Percentiles rank a stretch among this genome's conserved stretches.
phyloP scores from a whole-genome alignment of 225 moss, liverwort and hornwort species.

The Physcomitrellopsis africana region DNA sequence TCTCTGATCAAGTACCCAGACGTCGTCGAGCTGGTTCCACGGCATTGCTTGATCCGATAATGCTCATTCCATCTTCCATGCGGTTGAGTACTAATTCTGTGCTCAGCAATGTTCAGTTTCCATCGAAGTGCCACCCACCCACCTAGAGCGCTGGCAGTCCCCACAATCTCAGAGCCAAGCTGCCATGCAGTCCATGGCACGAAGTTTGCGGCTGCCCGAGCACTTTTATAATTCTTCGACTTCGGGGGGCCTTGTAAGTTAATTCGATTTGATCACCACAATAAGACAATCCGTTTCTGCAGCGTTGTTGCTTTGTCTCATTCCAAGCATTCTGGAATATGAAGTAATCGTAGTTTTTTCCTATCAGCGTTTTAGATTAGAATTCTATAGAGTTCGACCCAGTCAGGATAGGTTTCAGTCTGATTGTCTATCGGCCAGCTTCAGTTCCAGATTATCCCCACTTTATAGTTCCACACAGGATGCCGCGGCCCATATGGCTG shows the following conservation, averaged over 20 bases:
- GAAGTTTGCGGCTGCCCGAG: constrained; percentile 18
- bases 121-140: constrained; percentile 15
- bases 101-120: constrained; percentile 10
- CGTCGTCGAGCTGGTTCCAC: background rate
- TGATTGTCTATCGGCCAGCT: constrained; percentile 29
- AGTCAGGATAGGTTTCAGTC: too few species aligned
- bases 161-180: constrained; percentile 20
- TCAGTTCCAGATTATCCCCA: constrained; percentile 24
- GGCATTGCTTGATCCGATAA: constrained; percentile 21
- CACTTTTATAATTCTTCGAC: constrained; percentile 15
- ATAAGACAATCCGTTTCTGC: constrained; percentile 43
- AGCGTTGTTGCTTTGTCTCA: background rate
- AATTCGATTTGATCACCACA: constrained; percentile 42
- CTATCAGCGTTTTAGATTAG: background rate
- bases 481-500: constrained; percentile 27
- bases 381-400: background rate
- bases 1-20: constrained; percentile 2
- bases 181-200: constrained; percentile 3
- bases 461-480: constrained; percentile 24
- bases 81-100: constrained; percentile 28
- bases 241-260: constrained; percentile 47
- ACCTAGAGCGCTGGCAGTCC: constrained; percentile 14
- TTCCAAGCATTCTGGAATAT: constrained; percentile 23
- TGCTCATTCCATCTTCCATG: constrained; percentile 10
- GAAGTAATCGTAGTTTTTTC: background rate